Conservation (phyloP, 2,329 filamentous ascomycete genomes). For the Microascus cirrosus region DNA sequence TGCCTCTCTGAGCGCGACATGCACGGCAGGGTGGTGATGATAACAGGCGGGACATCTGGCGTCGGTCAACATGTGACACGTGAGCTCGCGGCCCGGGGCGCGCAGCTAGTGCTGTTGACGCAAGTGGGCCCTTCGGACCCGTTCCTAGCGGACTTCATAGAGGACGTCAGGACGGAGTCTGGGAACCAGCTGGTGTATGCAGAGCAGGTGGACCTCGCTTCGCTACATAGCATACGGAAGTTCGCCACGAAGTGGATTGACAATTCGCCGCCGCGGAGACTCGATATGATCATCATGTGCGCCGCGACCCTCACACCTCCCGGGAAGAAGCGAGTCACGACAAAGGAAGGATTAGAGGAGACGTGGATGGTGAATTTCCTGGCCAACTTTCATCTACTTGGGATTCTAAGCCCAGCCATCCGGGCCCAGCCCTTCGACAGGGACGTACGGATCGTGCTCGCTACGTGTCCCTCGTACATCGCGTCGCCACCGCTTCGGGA, state of each 20-base stretch:
- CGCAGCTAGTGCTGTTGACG: slow-evolving; percentile 84
- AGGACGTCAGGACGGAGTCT: slow-evolving; percentile 68
- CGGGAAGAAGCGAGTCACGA: slow-evolving; percentile 47
- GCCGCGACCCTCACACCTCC: slow-evolving; percentile 66
- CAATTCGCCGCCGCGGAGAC: slow-evolving; percentile 74
- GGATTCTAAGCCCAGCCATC: slow-evolving; percentile 81
- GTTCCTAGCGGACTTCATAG: slow-evolving; percentile 85
- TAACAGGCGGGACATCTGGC: slow-evolving; percentile 90
- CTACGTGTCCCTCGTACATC: slow-evolving; percentile 84
- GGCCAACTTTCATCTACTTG: slow-evolving; percentile 88
- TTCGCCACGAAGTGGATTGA: slow-evolving; percentile 99
- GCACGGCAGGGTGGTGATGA: slow-evolving; percentile 87
- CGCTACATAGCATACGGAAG: slow-evolving; percentile 77
- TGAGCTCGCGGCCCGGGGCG: slow-evolving; percentile 68
- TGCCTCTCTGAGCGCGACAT: slow-evolving; percentile 73
- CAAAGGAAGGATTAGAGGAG: slow-evolving; percentile 70
- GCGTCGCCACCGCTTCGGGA: slow-evolving; percentile 56
- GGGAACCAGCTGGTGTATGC: slow-evolving; percentile 86
- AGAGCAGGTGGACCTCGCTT: slow-evolving; percentile 83
- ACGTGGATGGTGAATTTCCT: slow-evolving; percentile 95
- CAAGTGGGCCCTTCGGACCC: slow-evolving; percentile 71
- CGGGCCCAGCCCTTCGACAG: slow-evolving; percentile 86
- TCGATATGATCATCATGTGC: slow-evolving; percentile 87
- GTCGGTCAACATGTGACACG: slow-evolving; percentile 70
- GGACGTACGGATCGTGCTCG: slow-evolving; percentile 79